Conservation (phyloP, 352 stramenopile genomes). For the Pythium myriotylum region DNA sequence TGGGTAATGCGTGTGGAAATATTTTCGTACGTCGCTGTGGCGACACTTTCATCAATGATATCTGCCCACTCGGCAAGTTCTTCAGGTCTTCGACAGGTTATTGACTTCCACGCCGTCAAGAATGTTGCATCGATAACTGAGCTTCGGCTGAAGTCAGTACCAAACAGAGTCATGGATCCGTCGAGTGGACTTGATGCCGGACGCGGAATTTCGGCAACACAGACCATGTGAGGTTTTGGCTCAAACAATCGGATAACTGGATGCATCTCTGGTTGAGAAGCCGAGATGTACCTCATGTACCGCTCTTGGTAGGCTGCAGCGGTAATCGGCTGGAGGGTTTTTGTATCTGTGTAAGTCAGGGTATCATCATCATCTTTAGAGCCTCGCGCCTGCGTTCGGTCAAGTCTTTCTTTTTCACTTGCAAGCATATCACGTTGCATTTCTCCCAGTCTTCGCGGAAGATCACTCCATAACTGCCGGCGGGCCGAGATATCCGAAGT, state of each 20-base stretch:
- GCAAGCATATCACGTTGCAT: slow-evolving; percentile 60
- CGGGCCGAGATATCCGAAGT: slow-evolving; percentile 41
- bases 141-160: slow-evolving; percentile 10
- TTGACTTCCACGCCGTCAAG: slow-evolving; percentile 16
- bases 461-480: slow-evolving; percentile 41
- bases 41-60: not conserved
- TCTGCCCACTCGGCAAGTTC: slow-evolving; percentile 4
- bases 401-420: slow-evolving; percentile 42
- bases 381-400: slow-evolving; percentile 37
- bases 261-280: slow-evolving; percentile 29
- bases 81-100: not conserved
- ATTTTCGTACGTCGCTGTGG: not conserved
- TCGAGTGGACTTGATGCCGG: not conserved
- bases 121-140: slow-evolving; percentile 5
- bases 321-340: slow-evolving; percentile 38
- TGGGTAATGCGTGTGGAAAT: not conserved
- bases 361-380: slow-evolving; percentile 39
- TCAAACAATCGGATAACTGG: slow-evolving; percentile 38
- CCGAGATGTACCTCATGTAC: slow-evolving; percentile 49
- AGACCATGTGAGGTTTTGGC: not conserved
- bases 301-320: slow-evolving; percentile 43
- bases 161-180: slow-evolving; percentile 4
- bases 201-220: not conserved
- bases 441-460: slow-evolving; percentile 41
- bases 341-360: slow-evolving; percentile 57